phyloP scores from a whole-genome alignment of 2,329 filamentous ascomycete species.

The Cordyceps fumosorosea region DNA sequence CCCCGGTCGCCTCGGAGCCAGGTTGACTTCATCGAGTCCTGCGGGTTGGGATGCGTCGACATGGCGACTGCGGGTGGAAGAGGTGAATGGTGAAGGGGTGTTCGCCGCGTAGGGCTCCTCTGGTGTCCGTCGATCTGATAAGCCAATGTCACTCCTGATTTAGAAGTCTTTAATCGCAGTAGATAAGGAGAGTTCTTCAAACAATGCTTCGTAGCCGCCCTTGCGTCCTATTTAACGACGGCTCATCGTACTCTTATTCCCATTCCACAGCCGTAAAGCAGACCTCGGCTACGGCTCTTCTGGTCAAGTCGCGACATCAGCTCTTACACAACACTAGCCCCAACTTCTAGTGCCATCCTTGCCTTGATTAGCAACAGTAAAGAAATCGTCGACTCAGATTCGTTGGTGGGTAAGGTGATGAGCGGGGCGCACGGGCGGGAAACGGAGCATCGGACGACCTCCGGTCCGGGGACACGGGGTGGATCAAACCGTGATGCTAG shows the following conservation, averaged over 20 bases:
- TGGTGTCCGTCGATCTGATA: not conserved
- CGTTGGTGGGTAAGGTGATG: too few relatives aligned
- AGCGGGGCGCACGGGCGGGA: not conserved
- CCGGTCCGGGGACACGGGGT: not conserved
- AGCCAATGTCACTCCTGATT: too few relatives aligned
- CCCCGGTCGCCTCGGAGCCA: constrained; percentile 23
- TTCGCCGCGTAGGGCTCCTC: not conserved
- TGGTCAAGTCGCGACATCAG: not conserved
- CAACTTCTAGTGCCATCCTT: too few relatives aligned
- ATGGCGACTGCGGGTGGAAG: not conserved
- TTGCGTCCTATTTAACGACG: too few relatives aligned
- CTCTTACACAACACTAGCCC: too few relatives aligned
- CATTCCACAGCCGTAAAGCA: not conserved
- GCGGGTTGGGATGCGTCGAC: constrained; percentile 9
- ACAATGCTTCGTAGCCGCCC: too few relatives aligned
- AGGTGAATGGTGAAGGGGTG: not conserved
- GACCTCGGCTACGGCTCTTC: not conserved
- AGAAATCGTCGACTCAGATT: not conserved
- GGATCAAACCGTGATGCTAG: not conserved
- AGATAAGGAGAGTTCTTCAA: too few relatives aligned
- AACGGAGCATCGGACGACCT: not conserved
- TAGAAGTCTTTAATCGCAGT: too few relatives aligned
- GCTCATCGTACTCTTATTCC: too few relatives aligned
- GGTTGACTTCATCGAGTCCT: constrained; percentile 31
- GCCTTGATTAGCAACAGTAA: too few relatives aligned